Percentiles rank a stretch among this genome's conserved stretches.
Evolutionary conservation across 768 basidiomycete species (phyloP).

Genomic region (Phlebiopsis flavidoalba): DNA sequence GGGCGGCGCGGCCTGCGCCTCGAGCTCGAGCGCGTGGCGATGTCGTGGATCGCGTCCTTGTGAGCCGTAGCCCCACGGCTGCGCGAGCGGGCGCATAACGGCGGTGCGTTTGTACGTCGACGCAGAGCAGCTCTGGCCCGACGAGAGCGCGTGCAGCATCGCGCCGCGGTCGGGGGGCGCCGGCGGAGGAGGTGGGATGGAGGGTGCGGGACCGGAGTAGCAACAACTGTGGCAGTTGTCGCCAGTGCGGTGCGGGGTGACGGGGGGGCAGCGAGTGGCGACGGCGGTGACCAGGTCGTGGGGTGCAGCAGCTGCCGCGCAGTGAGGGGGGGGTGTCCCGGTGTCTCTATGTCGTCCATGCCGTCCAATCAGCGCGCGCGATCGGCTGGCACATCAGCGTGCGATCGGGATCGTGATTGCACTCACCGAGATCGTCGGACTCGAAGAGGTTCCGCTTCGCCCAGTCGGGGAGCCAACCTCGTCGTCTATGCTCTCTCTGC

Average conservation of each 20-base stretch:
- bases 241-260: too few species aligned
- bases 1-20: conserved; percentile 20
- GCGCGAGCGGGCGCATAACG: conserved; percentile 72
- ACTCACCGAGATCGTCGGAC: conserved; percentile 44
- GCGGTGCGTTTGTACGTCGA: conserved; percentile 77
- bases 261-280: too few species aligned
- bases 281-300: too few species aligned
- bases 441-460: conserved; percentile 54
- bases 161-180: conserved; percentile 26
- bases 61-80: conserved; percentile 89
- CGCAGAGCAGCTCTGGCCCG: conserved; percentile 78
- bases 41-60: conserved; percentile 72
- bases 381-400: conserved; percentile 44
- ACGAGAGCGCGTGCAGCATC: conserved; percentile 56
- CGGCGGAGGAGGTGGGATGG: conserved; percentile 31
- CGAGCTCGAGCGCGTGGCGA: conserved; percentile 55
- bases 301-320: too few species aligned
- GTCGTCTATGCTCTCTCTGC: conserved; percentile 54
- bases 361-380: conserved; percentile 68
- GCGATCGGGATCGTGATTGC: neutral
- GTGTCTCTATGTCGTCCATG: too few species aligned
- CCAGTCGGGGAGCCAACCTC: conserved; percentile 74
- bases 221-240: too few species aligned
- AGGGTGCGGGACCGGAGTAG: too few species aligned
- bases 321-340: conserved; percentile 40